Conservation (phyloP, 106 monocot species). For the Chionographis japonica region DNA sequence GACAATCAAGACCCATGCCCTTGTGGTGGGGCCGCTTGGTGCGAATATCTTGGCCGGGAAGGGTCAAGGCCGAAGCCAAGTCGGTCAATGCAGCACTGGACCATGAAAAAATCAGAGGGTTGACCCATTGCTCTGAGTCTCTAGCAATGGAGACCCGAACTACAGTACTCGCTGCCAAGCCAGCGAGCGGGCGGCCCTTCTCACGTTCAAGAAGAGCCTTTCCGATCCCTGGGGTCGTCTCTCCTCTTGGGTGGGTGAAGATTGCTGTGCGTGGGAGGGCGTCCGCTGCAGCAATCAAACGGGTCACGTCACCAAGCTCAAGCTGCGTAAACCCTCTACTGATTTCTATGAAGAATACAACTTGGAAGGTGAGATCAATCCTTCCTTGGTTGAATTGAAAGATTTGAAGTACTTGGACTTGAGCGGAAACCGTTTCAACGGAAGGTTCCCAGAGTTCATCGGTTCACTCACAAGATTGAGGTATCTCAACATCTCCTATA, state of each 20-base stretch:
- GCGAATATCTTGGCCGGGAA: too few relatives aligned
- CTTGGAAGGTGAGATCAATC: constrained; percentile 16
- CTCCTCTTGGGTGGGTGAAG: constrained; percentile 27
- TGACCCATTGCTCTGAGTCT: too few relatives aligned
- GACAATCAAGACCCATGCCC: too few relatives aligned
- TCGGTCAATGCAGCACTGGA: too few relatives aligned
- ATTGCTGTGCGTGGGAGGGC: constrained; percentile 43
- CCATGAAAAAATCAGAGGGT: too few relatives aligned
- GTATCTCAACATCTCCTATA: constrained; percentile 11
- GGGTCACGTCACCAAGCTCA: constrained; percentile 18
- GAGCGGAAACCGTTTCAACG: constrained; percentile 15
- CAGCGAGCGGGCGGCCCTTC: constrained; percentile 29
- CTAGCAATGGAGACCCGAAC: too few relatives aligned
- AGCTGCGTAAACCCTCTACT: neutral
- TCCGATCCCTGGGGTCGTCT: too few relatives aligned
- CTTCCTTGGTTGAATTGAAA: constrained; percentile 7
- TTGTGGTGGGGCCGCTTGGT: too few relatives aligned
- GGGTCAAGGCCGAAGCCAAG: too few relatives aligned
- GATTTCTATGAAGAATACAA: too few relatives aligned
- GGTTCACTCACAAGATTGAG: constrained; percentile 12
- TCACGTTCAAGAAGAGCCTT: constrained; percentile 23
- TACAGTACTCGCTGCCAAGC: constrained; percentile 10
- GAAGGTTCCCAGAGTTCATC: constrained; percentile 13
- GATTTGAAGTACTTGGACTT: constrained; percentile 16
- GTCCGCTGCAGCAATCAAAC: constrained; percentile 25